Evolutionary conservation across 1,284 basidiomycete species (phyloP).

Genomic region (Microbotryomycetes sp.): DNA sequence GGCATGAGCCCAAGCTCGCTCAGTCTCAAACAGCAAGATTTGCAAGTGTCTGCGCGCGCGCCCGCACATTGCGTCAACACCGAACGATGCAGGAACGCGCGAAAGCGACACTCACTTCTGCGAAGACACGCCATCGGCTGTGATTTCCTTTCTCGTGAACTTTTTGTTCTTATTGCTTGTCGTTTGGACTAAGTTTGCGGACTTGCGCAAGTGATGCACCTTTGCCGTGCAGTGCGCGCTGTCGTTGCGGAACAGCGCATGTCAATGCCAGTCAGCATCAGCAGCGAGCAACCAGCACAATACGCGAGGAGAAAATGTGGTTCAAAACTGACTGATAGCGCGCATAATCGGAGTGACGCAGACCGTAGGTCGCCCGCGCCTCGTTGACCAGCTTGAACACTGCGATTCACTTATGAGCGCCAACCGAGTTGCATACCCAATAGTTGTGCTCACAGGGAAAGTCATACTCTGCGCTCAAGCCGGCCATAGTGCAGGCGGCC

Average conservation of each 20-base stretch:
- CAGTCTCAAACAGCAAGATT: slow-evolving; percentile 53
- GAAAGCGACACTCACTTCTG: slow-evolving; percentile 50
- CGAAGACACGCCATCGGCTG: slow-evolving; percentile 13
- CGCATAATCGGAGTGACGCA: slow-evolving; percentile 32
- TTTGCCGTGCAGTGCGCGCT: slow-evolving; percentile 30
- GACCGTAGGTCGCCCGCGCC: slow-evolving; percentile 32
- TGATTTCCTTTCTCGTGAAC: slow-evolving; percentile 50
- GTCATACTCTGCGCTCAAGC: no score
- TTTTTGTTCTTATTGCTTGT: slow-evolving; percentile 50
- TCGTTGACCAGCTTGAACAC: slow-evolving; percentile 32
- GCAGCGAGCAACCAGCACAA: no score
- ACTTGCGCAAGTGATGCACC: slow-evolving; percentile 29
- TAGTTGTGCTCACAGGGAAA: no score
- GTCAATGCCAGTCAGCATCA: no score
- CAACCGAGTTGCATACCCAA: no score
- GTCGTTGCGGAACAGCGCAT: not conserved
- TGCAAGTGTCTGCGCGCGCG: slow-evolving; percentile 48
- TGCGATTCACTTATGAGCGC: no score
- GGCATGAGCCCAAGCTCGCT: slow-evolving; percentile 43
- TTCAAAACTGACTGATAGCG: slow-evolving; percentile 26
- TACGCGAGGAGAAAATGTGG: not conserved
- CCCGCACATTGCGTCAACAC: slow-evolving; percentile 45
- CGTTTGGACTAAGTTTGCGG: slow-evolving; percentile 14
- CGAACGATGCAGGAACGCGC: slow-evolving; percentile 60
- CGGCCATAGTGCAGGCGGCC: no score